A percentile compares a stretch with the other conserved stretches of the same genome.
phyloP scores from a whole-genome alignment of 2,329 filamentous ascomycete species.

The Dactylellina leptospora region DNA sequence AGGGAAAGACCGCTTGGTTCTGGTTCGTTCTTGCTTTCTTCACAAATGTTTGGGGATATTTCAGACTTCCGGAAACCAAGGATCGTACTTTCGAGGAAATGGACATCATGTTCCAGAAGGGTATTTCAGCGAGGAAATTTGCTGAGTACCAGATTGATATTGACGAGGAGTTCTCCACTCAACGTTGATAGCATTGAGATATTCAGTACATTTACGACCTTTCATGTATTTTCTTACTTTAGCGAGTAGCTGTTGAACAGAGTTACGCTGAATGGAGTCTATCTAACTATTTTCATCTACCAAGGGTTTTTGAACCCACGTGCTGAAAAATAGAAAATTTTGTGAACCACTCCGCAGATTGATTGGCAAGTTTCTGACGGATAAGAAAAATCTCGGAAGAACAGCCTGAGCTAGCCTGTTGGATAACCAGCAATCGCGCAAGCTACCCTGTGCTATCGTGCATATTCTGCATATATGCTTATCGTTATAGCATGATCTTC shows the following conservation, averaged over 20 bases:
- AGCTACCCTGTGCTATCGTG: constrained; percentile 7
- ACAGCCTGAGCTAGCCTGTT: background rate
- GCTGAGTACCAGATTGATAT: constrained; percentile 59
- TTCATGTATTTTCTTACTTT: constrained; percentile 30
- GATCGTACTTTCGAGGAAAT: constrained; percentile 63
- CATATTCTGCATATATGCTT: constrained; percentile 7
- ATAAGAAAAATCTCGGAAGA: background rate
- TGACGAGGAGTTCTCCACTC: constrained; percentile 57
- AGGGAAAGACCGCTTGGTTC: constrained; percentile 60
- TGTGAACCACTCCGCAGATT: background rate
- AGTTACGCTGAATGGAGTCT: constrained; percentile 10
- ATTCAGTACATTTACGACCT: constrained; percentile 27
- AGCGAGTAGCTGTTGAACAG: constrained; percentile 28
- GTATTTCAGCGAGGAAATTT: constrained; percentile 61
- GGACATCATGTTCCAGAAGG: constrained; percentile 62
- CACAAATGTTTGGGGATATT: constrained; percentile 62
- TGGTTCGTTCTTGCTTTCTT: constrained; percentile 61
- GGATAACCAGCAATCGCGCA: background rate
- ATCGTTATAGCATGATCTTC: constrained; percentile 20
- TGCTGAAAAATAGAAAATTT: background rate
- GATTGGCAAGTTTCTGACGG: too few relatives aligned
- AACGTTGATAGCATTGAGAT: background rate
- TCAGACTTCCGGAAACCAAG: constrained; percentile 64
- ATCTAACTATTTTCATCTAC: background rate
- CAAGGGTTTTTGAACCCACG: background rate